A percentile compares a stretch with the other conserved stretches of the same genome.
phyloP scores from a whole-genome alignment of 148 eudicot species.

The Heliosperma pusillum region DNA sequence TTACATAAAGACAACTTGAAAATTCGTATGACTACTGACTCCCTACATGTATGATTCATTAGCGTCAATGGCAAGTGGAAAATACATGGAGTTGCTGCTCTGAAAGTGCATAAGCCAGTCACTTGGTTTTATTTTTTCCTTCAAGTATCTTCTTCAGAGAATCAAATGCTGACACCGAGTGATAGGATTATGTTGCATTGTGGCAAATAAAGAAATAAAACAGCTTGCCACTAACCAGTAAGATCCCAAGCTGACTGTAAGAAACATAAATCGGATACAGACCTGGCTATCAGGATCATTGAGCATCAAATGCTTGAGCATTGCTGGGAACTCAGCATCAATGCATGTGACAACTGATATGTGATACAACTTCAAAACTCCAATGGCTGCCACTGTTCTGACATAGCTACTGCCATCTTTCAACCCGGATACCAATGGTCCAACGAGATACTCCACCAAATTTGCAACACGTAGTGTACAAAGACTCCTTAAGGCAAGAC shows the following conservation, averaged over 20 bases:
- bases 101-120: background rate
- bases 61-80: background rate
- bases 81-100: background rate
- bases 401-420: conserved; percentile 89
- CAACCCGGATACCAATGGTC: conserved; percentile 81
- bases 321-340: conserved; percentile 75
- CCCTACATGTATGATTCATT: background rate
- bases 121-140: background rate
- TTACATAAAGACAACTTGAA: background rate
- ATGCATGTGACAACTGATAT: conserved; percentile 81
- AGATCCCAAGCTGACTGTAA: conserved; percentile 3
- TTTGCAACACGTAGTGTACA: conserved; percentile 82
- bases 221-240: background rate
- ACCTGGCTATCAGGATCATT: conserved; percentile 94
- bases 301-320: conserved; percentile 89
- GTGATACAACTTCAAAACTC: conserved; percentile 92
- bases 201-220: background rate
- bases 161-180: background rate
- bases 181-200: background rate
- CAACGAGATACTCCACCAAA: conserved; percentile 94
- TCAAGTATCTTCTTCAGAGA: background rate
- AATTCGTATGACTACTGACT: conserved; percentile 1
- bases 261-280: background rate
- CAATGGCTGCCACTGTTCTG: conserved; percentile 79
- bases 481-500: conserved; percentile 94